Evolutionary conservation across 169 alveolate genomes (phyloP).

Genomic region (Babesia gibsoni): DNA sequence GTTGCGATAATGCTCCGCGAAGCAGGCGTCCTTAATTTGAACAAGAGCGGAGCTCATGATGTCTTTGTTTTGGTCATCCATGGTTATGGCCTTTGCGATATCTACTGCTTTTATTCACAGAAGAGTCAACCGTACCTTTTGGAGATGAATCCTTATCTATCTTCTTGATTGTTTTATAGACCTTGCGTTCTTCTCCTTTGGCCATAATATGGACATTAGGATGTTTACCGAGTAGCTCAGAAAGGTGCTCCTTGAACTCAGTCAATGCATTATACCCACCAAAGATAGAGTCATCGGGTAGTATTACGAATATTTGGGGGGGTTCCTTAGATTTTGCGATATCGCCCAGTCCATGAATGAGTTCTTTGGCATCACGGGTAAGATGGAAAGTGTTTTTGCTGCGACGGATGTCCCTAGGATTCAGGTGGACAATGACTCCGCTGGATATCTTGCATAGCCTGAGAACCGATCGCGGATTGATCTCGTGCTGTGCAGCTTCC

Average conservation of each 20-base stretch:
- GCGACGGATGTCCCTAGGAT: constrained; percentile 13
- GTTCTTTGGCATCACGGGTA: not conserved
- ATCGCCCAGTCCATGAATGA: constrained; percentile 15
- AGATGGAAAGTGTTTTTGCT: constrained; percentile 5
- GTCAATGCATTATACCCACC: constrained; percentile 3
- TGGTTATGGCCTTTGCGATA: constrained; percentile 19
- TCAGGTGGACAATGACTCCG: constrained; percentile 24
- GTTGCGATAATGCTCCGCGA: not conserved
- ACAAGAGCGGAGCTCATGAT: not conserved
- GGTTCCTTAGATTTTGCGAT: not conserved
- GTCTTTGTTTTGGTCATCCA: not conserved
- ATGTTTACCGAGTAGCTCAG: not conserved
- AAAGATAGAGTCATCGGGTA: not conserved
- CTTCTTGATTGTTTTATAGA: not conserved
- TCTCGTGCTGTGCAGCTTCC: not conserved
- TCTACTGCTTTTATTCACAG: not conserved
- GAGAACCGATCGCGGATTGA: not conserved
- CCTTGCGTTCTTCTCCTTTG: not conserved
- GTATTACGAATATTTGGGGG: not conserved
- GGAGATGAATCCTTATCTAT: not conserved
- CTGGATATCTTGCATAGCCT: constrained; percentile 27
- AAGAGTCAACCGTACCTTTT: not conserved
- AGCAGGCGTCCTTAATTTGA: constrained; percentile 11
- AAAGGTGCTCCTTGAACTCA: constrained; percentile 9
- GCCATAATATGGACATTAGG: constrained; percentile 1